Evolutionary conservation across 306 rosid genomes (phyloP), one percentile per base, ranked within the genome.

Genomic region (Sicyos baderoa): DNA sequence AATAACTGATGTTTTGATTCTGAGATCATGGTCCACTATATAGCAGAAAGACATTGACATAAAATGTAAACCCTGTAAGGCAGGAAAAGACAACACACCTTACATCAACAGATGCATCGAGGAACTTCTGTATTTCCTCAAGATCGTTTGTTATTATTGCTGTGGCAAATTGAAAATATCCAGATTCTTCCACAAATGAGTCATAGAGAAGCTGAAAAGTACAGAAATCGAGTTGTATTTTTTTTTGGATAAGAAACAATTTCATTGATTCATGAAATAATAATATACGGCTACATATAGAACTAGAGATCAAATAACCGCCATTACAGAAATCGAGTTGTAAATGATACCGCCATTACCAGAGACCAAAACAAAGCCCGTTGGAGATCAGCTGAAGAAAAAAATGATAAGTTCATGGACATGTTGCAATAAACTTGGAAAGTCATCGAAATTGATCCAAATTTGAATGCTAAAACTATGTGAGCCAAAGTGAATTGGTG

Each of bases 91-190:
- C 40, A 74, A 74, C 68, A 86, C 96, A 90, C 99, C 99, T 85
- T 68, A 78, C 76, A 72, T 68, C 84, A 74, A 93, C 89, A 60
- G 99, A 80, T 54, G 80, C 65, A 68, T 93, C 89, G 52, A 90
- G 96, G 84, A 93, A 93, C 19, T 75, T 85, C 53, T 93, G 99
- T 82, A 93, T 84, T 80, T 89, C 99, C 76, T 90, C 99, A 18
- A 93, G 79, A 82, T 93, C 95, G 65, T 79, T 93, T 75, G 99
- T 88, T 66, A 82, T 90, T 81, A 88, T 82, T 81, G 97, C 74
- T 12, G 96, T 86, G 45, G 99, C 99, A 83, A 88, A 90, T 82
- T 88, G 90, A 78, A 93, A 59, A 79, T 78, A 66, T 58, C 97
- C 97, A 79, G 82, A 16, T 76, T 93, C 91, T 84, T 92, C 95